A percentile compares a stretch with the other conserved stretches of the same genome.
Conservation (phyloP, 306 rosid species). For the Chamaecrista fasciculata region DNA sequence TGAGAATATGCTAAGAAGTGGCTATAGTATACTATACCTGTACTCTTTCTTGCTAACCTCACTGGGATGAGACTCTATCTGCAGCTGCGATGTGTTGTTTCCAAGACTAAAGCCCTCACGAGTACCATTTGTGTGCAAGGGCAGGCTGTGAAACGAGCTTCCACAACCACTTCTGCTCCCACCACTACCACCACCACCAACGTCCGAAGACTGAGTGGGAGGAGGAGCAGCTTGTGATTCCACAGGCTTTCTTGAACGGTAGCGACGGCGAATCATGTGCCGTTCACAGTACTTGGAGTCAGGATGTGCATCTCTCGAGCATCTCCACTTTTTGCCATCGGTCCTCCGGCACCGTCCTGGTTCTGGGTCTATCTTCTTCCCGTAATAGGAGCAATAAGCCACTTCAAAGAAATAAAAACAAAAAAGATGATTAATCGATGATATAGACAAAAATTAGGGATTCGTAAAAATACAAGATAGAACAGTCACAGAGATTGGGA, state of each 20-base stretch:
- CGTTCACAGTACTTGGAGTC: conserved; percentile 95
- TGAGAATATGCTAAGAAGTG: neutral
- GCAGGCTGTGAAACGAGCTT: conserved; percentile 55
- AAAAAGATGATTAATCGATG: neutral
- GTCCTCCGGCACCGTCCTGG: conserved; percentile 94
- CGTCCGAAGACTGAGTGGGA: conserved; percentile 41
- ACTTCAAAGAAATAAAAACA: conserved; percentile 27
- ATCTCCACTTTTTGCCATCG: conserved; percentile 92
- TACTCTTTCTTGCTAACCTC: conserved; percentile 67
- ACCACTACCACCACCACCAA: neutral
- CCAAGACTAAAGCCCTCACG: conserved; percentile 55
- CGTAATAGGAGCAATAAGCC: conserved; percentile 63
- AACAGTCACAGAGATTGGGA: neutral
- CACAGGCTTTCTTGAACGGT: conserved; percentile 99
- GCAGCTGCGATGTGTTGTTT: conserved; percentile 46
- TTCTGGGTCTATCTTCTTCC: conserved; percentile 93
- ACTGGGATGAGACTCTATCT: conserved; percentile 57
- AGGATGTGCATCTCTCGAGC: conserved; percentile 78
- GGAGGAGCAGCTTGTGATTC: conserved; percentile 65
- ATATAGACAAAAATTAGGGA: neutral
- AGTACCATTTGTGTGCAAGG: conserved; percentile 54
- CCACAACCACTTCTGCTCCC: conserved; percentile 40
- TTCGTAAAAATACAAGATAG: neutral
- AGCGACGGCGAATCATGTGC: conserved; percentile 91
- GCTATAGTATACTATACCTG: conserved; percentile 46